Percentiles rank a stretch among this genome's conserved stretches.
Evolutionary conservation across 495 filamentous ascomycete species (phyloP).

Genomic region (Penicillium chermesinum): DNA sequence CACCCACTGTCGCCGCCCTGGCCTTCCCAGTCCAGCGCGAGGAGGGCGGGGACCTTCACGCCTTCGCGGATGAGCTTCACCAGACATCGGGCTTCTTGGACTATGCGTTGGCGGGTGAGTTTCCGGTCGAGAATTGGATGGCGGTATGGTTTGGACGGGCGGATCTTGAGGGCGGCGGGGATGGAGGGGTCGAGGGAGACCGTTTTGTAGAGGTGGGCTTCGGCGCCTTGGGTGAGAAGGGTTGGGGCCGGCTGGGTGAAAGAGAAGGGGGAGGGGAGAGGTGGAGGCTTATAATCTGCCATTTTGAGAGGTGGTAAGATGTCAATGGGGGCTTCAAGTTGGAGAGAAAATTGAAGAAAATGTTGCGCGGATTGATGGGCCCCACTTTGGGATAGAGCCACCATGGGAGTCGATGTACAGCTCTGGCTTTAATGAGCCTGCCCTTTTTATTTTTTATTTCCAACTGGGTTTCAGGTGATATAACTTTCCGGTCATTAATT

Average conservation of each 20-base stretch:
- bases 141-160: conserved; percentile 86
- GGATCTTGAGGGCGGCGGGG: conserved; percentile 84
- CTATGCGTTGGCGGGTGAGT: conserved; percentile 77
- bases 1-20: conserved; percentile 37
- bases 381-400: no score
- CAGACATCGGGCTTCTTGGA: conserved; percentile 82
- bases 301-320: neutral
- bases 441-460: no score
- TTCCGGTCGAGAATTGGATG: conserved; percentile 87
- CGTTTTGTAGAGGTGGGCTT: conserved; percentile 88
- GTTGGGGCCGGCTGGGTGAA: conserved; percentile 49
- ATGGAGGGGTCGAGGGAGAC: conserved; percentile 64
- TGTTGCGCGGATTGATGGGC: neutral
- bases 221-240: conserved; percentile 86
- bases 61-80: conserved; percentile 70
- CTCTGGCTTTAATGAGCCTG: no score
- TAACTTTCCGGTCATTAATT: no score
- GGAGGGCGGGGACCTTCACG: conserved; percentile 69
- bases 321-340: conserved; percentile 1
- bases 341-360: neutral
- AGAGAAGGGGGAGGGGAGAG: conserved; percentile 63
- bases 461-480: no score
- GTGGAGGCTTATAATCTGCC: conserved; percentile 32
- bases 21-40: conserved; percentile 64
- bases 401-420: no score